These are phyloP conservation scores for Leptographium flavum DNA, from an alignment of 2,329 filamentous ascomycete species.

Conservation along the genomic window DNA sequence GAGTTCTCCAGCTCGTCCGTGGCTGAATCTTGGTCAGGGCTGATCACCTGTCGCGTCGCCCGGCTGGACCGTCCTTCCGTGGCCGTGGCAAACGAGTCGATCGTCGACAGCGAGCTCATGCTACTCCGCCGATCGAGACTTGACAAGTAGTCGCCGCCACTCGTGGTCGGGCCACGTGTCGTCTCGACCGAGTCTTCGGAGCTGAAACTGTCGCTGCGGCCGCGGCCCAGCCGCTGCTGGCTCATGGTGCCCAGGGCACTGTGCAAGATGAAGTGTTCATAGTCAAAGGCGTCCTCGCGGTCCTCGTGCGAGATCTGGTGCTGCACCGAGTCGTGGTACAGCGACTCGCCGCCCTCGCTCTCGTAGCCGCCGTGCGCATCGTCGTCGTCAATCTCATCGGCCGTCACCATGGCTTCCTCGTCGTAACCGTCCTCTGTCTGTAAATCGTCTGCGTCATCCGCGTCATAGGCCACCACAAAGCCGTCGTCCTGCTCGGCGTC, in stretches of 20 bases:
- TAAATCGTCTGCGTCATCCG: constrained; percentile 26
- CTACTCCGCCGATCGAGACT: constrained; percentile 7
- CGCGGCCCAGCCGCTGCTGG: constrained; percentile 31
- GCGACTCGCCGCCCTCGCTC: constrained; percentile 50
- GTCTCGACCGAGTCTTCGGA: constrained; percentile 51
- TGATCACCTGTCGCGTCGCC: neutral
- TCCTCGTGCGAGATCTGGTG: constrained; percentile 71
- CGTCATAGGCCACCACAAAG: neutral
- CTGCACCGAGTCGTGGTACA: constrained; percentile 47
- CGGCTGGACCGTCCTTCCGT: constrained; percentile 21
- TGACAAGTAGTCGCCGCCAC: constrained; percentile 1
- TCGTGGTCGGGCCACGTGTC: constrained; percentile 32
- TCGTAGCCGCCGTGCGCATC: constrained; percentile 23
- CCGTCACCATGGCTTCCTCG: constrained; percentile 16
- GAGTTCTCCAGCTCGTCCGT: neutral
- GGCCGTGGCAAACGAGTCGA: constrained; percentile 43
- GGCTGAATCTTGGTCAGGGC: neutral
- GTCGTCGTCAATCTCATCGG: constrained; percentile 17
- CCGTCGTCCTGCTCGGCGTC: neutral
- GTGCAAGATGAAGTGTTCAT: constrained; percentile 89
- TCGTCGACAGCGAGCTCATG: constrained; percentile 12
- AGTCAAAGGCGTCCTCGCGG: constrained; percentile 88
- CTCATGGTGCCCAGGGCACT: constrained; percentile 74
- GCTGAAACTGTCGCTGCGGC: constrained; percentile 37
- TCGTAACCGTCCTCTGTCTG: constrained; percentile 24